Evolutionary conservation across 129 eudicot species (phyloP).

Genomic region (Solidago caesia): DNA sequence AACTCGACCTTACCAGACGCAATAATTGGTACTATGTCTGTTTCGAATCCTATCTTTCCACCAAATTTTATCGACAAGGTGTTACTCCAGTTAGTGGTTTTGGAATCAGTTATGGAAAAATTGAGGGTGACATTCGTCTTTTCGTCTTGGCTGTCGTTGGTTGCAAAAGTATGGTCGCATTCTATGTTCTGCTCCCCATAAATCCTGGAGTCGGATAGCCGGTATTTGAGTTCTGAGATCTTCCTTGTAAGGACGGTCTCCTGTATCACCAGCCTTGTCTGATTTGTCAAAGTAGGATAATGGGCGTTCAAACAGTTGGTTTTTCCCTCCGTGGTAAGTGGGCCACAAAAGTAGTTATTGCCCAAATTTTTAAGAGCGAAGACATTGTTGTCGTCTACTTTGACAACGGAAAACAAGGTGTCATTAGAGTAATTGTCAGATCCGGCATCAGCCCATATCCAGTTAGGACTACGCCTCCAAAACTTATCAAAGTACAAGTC

Average conservation of each 20-base stretch:
- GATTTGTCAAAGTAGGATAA: neutral
- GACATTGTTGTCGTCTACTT: neutral
- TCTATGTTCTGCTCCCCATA: constrained; percentile 2
- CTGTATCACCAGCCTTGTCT: neutral
- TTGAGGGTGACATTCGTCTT: neutral
- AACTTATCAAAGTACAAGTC: constrained; percentile 6
- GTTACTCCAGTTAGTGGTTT: neutral
- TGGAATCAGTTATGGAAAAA: neutral
- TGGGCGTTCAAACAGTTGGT: neutral
- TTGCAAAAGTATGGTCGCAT: neutral
- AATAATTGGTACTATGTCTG: neutral
- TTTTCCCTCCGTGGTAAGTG: neutral
- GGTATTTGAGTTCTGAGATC: constrained; percentile 18
- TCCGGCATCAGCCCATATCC: constrained; percentile 20
- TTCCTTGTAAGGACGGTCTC: neutral
- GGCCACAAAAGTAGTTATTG: constrained; percentile 1
- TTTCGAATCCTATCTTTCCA: neutral
- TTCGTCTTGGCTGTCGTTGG: neutral
- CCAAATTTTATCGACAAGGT: neutral
- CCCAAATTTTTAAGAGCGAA: neutral
- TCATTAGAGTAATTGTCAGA: neutral
- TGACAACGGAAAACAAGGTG: constrained; percentile 10
- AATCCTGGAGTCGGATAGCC: neutral
- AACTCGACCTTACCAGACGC: neutral
- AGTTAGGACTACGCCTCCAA: constrained; percentile 1